phyloP scores from a whole-genome alignment of 1,284 basidiomycete species.

The Sanghuangporus weigelae region DNA sequence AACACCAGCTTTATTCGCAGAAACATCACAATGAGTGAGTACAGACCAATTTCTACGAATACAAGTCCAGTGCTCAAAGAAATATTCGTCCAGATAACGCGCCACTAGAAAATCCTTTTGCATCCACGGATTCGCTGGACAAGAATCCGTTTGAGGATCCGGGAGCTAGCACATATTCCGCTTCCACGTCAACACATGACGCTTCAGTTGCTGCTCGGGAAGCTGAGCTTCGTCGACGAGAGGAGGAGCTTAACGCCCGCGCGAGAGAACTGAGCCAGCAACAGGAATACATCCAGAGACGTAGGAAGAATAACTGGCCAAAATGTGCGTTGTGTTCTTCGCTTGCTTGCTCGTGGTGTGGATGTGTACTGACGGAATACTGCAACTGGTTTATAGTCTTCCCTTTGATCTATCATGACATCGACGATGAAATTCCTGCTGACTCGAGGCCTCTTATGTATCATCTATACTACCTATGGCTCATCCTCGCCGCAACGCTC shows the following conservation, averaged over 20 bases:
- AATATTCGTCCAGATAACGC: background rate
- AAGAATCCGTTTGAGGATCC: constrained; percentile 84
- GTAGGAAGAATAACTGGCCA: constrained; percentile 90
- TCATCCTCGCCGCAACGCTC: constrained; percentile 73
- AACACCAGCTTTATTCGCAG: background rate
- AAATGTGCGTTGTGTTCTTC: constrained; percentile 49
- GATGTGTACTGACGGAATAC: constrained; percentile 20
- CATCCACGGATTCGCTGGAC: constrained; percentile 77
- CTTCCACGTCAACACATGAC: constrained; percentile 1
- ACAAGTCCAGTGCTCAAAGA: background rate
- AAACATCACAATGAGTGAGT: background rate
- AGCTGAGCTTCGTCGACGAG: constrained; percentile 23
- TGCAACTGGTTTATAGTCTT: constrained; percentile 53
- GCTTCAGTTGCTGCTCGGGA: constrained; percentile 22
- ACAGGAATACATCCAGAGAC: constrained; percentile 63
- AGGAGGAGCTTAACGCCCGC: constrained; percentile 33
- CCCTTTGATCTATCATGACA: constrained; percentile 92
- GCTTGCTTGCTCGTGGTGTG: constrained; percentile 16
- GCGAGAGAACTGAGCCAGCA: constrained; percentile 59
- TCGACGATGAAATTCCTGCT: constrained; percentile 84
- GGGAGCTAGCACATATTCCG: constrained; percentile 7
- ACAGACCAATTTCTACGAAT: background rate
- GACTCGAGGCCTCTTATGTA: constrained; percentile 76
- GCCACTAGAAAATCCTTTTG: constrained; percentile 63
- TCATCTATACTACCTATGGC: constrained; percentile 85